Evolutionary conservation across 345 rosid species (phyloP), one percentile per base, ranked within the genome.

Genomic region (Rhodamnia argentea): DNA sequence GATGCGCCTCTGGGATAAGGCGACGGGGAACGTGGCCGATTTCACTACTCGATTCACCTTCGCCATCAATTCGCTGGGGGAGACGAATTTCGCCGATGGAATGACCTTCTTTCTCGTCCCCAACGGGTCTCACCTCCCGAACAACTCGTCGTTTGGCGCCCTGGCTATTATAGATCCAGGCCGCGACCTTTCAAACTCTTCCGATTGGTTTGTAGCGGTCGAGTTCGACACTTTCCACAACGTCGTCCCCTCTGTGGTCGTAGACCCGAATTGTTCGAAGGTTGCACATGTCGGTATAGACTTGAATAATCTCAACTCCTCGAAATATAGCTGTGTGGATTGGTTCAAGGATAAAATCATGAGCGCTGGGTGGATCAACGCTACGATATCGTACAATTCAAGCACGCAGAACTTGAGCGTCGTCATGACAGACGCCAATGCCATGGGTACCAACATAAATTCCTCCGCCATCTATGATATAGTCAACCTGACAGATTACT

Each of bases 1-100:
- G 9, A 9, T 86, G 52, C 84, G 23, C 81, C 87, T 86, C 22
- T 83, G 87, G 85, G 87, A 86, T 24, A 32, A 44, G 29, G 78
- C 78, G 4, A 82, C 85, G 0, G 82, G 87, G 10, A 82, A 50
- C n/a, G 51, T 83, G 76, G 84, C 87, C 6, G 78, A 82, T 32
- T 86, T 86, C 87, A 29, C 84, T 4, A 83, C 91, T 54, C 86
- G 78, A 83, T 90, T 88, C 75, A 42, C 86, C 24, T 90, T 88
- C 50, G 87, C 74, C 27, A 12, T 83, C n/a, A 13, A 76, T 22
- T 83, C 86, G 2, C 42, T 23, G 2, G 7, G 5, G 2, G 0
- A 0, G 4, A 0, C 24, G 3, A 0, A 0, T 0, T 42, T 29
- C 13, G 83, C 50, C 2, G 87, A 87, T 75, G 91, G 90, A 10